Percentiles rank a stretch among this genome's conserved stretches.
phyloP scores from a whole-genome alignment of 768 basidiomycete species.

The Tulasnella sp. region DNA sequence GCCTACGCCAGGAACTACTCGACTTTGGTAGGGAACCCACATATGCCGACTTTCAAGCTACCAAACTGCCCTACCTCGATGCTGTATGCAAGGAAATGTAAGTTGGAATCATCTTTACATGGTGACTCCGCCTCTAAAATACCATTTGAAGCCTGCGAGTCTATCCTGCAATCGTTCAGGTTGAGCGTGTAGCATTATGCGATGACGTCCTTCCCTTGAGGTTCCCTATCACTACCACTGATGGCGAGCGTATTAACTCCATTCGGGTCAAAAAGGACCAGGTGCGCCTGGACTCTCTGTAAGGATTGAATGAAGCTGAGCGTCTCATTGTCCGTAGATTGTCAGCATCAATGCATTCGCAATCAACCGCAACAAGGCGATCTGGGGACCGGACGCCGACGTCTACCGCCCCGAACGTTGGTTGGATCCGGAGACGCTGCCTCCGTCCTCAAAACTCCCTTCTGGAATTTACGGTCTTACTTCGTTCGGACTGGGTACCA shows the following conservation, averaged over 20 bases:
- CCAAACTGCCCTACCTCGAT: slow-evolving; percentile 41
- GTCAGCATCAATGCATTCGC: slow-evolving; percentile 39
- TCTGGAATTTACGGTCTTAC: slow-evolving; percentile 40
- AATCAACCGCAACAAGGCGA: slow-evolving; percentile 37
- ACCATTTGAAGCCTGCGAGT: slow-evolving; percentile 38
- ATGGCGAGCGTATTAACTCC: slow-evolving; percentile 34
- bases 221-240: slow-evolving; percentile 36
- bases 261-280: slow-evolving; percentile 41
- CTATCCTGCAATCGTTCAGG: slow-evolving; percentile 42
- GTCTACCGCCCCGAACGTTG: slow-evolving; percentile 43
- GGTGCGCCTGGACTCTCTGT: slow-evolving; percentile 31
- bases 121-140: neutral
- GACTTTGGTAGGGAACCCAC: slow-evolving; percentile 33
- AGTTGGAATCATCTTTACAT: slow-evolving; percentile 22
- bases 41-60: slow-evolving; percentile 39
- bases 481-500: slow-evolving; percentile 44
- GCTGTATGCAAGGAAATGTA: slow-evolving; percentile 45
- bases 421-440: slow-evolving; percentile 28
- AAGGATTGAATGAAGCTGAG: slow-evolving; percentile 2
- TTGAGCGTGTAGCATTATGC: slow-evolving; percentile 41
- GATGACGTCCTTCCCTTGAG: slow-evolving; percentile 46
- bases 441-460: slow-evolving; percentile 34
- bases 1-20: slow-evolving; percentile 42
- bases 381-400: slow-evolving; percentile 40
- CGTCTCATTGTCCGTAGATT: slow-evolving; percentile 30